Evolutionary conservation across 2,329 filamentous ascomycete genomes (phyloP).

Genomic region (Neopestalotiopsis sp.): DNA sequence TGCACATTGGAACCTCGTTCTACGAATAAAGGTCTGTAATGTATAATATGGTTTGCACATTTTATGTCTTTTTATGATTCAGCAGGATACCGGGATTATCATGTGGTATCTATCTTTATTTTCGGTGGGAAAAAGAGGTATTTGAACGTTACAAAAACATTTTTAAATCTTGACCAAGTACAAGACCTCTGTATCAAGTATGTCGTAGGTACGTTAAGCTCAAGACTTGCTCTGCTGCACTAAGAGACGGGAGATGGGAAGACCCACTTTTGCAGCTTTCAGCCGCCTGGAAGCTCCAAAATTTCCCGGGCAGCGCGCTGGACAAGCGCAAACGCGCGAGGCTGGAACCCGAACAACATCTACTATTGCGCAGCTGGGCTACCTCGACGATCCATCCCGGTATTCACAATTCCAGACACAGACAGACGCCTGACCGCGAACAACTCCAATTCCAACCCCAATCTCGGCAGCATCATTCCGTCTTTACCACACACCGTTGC

Average conservation of each 20-base stretch:
- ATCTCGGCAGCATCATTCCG: not conserved
- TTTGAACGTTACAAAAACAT: not conserved
- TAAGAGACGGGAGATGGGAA: not conserved
- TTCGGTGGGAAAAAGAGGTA: not conserved
- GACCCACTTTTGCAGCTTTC: slow-evolving; percentile 15
- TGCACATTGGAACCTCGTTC: not conserved
- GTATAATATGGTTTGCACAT: slow-evolving; percentile 10
- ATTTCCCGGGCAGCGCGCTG: not conserved
- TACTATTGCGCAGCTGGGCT: not conserved
- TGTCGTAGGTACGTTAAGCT: no score
- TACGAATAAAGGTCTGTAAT: slow-evolving; percentile 5
- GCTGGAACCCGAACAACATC: not conserved
- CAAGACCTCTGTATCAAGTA: no score
- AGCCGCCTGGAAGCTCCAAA: slow-evolving; percentile 16
- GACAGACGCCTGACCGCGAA: not conserved
- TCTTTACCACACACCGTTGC: not conserved
- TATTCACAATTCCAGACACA: not conserved
- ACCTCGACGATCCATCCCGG: not conserved
- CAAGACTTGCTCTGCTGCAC: no score
- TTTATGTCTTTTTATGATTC: not conserved
- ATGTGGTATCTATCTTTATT: not conserved
- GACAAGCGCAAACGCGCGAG: slow-evolving; percentile 2
- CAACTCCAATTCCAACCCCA: not conserved
- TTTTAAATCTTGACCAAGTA: no score
- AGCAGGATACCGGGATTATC: not conserved